Percentiles rank a stretch among this genome's conserved stretches.
These are phyloP conservation scores for Acrodontium crateriforme DNA, from an alignment of 2,329 filamentous ascomycete genomes.

Conservation along the genomic window DNA sequence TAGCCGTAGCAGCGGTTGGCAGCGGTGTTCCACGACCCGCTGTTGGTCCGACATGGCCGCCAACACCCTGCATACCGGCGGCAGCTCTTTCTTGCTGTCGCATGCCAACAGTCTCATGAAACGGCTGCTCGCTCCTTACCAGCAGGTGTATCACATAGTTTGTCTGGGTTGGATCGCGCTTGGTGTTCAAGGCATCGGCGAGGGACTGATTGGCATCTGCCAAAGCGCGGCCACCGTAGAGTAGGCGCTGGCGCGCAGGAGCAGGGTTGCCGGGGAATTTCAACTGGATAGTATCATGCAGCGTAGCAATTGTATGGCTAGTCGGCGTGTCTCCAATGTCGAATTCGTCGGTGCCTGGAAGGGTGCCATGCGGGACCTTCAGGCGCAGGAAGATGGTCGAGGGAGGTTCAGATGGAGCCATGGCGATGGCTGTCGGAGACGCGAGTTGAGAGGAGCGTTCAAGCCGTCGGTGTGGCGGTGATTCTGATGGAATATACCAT, in stretches of 20 bases:
- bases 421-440: no score
- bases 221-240: constrained; percentile 43
- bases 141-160: constrained; percentile 23
- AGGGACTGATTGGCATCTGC: constrained; percentile 36
- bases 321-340: constrained; percentile 14
- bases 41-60: neutral
- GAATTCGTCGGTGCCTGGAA: constrained; percentile 15
- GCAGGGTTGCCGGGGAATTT: constrained; percentile 33
- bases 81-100: constrained; percentile 14
- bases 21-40: neutral
- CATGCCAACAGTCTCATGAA: no score
- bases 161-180: constrained; percentile 30
- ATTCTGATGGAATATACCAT: no score
- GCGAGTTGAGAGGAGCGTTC: neutral
- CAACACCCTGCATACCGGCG: constrained; percentile 8
- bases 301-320: constrained; percentile 33
- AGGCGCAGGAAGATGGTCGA: constrained; percentile 15
- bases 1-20: neutral
- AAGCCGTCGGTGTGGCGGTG: no score
- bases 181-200: constrained; percentile 35
- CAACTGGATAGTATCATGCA: constrained; percentile 40
- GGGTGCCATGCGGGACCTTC: constrained; percentile 19
- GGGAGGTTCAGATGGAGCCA: constrained; percentile 17
- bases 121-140: constrained; percentile 16
- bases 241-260: constrained; percentile 39